Percentiles rank a stretch among this genome's conserved stretches.
Evolutionary conservation across 164 flowering plant species (phyloP).

Genomic region (Stephania yunnanensis): DNA sequence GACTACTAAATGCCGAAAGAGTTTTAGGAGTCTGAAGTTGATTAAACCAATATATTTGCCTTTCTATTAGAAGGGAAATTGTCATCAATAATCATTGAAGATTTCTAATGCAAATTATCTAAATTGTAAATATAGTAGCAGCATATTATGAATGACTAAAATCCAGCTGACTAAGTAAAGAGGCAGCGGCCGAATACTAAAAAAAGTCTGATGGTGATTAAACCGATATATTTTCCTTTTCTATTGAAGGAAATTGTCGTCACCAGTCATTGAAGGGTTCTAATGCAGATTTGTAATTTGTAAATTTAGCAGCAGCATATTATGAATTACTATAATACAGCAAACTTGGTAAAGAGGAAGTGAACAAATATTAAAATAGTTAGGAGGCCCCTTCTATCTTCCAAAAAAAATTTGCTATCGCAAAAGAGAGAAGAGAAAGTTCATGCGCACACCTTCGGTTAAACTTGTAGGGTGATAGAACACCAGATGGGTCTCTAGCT

Average conservation of each 20-base stretch:
- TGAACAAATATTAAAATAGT: too few relatives aligned
- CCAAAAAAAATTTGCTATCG: neutral
- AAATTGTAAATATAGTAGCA: too few relatives aligned
- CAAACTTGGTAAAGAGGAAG: neutral
- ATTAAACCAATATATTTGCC: neutral
- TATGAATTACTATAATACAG: neutral
- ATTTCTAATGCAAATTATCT: too few relatives aligned
- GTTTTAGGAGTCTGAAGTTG: neutral
- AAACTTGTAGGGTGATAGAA: conserved; percentile 61
- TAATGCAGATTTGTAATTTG: too few relatives aligned
- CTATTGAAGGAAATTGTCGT: neutral
- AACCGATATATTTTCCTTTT: neutral
- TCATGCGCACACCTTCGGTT: conserved; percentile 46
- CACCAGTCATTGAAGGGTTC: neutral
- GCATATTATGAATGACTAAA: too few relatives aligned
- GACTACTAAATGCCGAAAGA: neutral
- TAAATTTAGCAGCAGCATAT: neutral
- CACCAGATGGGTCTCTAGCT: conserved; percentile 69
- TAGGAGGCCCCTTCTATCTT: neutral
- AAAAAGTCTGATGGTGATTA: neutral
- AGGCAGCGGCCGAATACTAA: too few relatives aligned
- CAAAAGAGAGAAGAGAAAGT: neutral
- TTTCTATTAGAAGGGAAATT: neutral
- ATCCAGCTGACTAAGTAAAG: too few relatives aligned
- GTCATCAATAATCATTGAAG: neutral